Percentiles rank a stretch among this genome's conserved stretches.
These are phyloP conservation scores for Remersonia thermophila DNA, from an alignment of 2,329 filamentous ascomycete species.

Conservation along the genomic window DNA sequence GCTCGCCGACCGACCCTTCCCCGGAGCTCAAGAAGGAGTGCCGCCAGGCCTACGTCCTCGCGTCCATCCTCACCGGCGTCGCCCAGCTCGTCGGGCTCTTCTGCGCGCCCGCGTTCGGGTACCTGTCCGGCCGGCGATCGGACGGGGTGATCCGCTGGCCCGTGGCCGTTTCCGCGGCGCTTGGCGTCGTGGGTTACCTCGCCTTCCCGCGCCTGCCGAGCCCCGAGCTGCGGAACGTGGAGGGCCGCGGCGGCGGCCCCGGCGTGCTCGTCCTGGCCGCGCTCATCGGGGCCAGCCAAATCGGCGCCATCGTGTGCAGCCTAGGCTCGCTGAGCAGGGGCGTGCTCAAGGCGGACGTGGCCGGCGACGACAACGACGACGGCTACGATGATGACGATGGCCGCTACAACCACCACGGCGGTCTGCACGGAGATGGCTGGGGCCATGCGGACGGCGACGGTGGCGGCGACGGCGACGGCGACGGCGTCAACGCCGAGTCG, in stretches of 20 bases:
- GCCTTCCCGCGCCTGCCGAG: conserved; percentile 64
- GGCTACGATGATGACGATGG: no score
- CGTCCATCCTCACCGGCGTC: conserved; percentile 75
- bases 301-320: conserved; percentile 91
- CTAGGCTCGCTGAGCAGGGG: conserved; percentile 77
- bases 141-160: conserved; percentile 52
- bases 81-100: conserved; percentile 79
- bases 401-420: no score
- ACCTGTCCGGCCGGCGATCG: conserved; percentile 58
- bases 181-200: conserved; percentile 68
- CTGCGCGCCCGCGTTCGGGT: conserved; percentile 78
- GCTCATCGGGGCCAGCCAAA: conserved; percentile 82
- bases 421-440: no score
- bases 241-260: conserved; percentile 54
- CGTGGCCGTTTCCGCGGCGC: conserved; percentile 55
- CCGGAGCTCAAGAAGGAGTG: conserved; percentile 77
- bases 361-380: conserved; percentile 9
- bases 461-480: no score
- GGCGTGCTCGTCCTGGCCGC: conserved; percentile 65
- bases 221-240: conserved; percentile 55
- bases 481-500: no score
- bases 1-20: conserved; percentile 48
- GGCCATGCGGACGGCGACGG: no score
- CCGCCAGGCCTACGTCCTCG: conserved; percentile 73
- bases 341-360: conserved; percentile 46